Conservation (phyloP, 192 early-diverging fungal species). For the Chytriomyces sp. region DNA sequence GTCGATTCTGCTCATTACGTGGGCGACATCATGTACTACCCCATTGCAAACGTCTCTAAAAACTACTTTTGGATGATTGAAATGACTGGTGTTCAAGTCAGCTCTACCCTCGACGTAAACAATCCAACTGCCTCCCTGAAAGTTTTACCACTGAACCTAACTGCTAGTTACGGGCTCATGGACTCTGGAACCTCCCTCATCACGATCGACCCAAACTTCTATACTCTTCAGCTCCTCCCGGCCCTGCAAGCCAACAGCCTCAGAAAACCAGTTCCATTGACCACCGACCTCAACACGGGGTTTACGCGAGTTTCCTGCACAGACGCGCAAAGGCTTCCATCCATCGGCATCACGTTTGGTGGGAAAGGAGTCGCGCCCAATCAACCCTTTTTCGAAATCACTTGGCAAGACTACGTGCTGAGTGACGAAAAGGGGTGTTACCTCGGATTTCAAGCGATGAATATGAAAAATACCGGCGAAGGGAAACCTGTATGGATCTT, state of each 20-base stretch:
- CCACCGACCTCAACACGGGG: background rate
- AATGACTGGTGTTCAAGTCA: background rate
- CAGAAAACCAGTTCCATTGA: background rate
- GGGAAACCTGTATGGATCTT: conserved; percentile 36
- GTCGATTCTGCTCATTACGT: background rate
- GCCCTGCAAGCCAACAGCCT: background rate
- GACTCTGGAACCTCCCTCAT: conserved; percentile 20
- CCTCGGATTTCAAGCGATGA: background rate
- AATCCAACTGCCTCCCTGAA: background rate
- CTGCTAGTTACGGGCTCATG: conserved; percentile 1
- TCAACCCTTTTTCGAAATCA: conserved; percentile 6
- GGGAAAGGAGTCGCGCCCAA: background rate
- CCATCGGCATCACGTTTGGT: conserved; percentile 1
- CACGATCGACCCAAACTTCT: conserved; percentile 9
- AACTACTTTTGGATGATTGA: background rate
- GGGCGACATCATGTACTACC: background rate
- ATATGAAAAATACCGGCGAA: background rate
- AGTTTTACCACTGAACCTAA: background rate
- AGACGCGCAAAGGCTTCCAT: background rate
- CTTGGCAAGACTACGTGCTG: conserved; percentile 5
- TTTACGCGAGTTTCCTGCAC: background rate
- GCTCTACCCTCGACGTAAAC: background rate
- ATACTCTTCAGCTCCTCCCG: conserved; percentile 1
- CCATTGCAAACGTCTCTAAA: background rate
- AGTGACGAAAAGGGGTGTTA: background rate